Evolutionary conservation across 2,329 filamentous ascomycete genomes (phyloP).

Genomic region (Talaromyces sp.): DNA sequence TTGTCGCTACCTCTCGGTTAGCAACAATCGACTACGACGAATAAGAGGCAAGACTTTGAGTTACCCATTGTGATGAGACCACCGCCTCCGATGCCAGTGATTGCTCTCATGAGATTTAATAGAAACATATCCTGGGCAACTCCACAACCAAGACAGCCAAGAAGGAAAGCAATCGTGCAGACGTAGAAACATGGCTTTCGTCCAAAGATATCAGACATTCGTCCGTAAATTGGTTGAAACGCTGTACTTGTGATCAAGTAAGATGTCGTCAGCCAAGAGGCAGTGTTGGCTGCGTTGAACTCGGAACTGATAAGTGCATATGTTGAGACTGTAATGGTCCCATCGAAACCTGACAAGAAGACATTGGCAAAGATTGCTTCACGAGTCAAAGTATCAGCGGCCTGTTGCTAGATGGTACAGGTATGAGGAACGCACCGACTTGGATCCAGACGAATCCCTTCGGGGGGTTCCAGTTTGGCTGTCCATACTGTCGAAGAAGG

Average conservation of each 20-base stretch:
- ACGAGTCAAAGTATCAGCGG: background rate
- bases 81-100: constrained; percentile 69
- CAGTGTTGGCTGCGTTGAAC: constrained; percentile 43
- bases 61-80: constrained; percentile 61
- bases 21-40: background rate
- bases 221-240: constrained; percentile 68
- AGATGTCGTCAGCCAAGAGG: constrained; percentile 53
- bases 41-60: background rate
- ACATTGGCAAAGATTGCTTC: constrained; percentile 59
- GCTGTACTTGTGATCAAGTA: constrained; percentile 61
- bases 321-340: constrained; percentile 42
- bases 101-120: constrained; percentile 64
- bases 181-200: constrained; percentile 56
- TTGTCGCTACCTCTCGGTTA: constrained; percentile 43
- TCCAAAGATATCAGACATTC: constrained; percentile 68
- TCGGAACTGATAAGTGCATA: constrained; percentile 46
- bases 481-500: constrained; percentile 16
- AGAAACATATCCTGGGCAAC: constrained; percentile 61
- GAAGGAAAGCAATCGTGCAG: constrained; percentile 57
- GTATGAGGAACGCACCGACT: constrained; percentile 34
- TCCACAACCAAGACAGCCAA: constrained; percentile 65
- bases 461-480: constrained; percentile 44
- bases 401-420: background rate
- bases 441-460: constrained; percentile 55
- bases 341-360: constrained; percentile 54